Evolutionary conservation across 2,329 filamentous ascomycete species (phyloP).

Genomic region (Verticillium klebahnii): DNA sequence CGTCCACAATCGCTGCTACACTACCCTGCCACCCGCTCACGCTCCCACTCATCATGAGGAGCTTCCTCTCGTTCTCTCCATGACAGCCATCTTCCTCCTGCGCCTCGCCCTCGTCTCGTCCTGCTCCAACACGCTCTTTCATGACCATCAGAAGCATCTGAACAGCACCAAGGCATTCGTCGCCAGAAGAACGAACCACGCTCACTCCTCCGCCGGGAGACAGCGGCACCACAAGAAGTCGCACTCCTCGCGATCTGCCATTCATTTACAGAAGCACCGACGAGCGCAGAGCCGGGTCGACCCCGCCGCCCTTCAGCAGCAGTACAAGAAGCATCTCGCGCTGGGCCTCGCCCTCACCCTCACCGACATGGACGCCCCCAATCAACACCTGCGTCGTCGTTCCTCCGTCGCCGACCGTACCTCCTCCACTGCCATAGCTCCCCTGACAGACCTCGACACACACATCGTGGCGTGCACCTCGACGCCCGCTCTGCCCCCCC

Average conservation of each 20-base stretch:
- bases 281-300: conserved; percentile 17
- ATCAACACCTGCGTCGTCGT: conserved; percentile 34
- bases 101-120: conserved; percentile 42
- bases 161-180: conserved; percentile 36
- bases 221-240: conserved; percentile 32
- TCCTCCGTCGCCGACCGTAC: conserved; percentile 31
- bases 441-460: background rate
- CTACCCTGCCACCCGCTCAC: background rate
- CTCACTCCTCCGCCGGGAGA: conserved; percentile 27
- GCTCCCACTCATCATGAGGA: conserved; percentile 13
- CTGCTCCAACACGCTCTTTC: conserved; percentile 38
- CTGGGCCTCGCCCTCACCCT: conserved; percentile 15
- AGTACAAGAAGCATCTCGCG: background rate
- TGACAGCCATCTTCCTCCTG: conserved; percentile 41
- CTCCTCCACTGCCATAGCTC: conserved; percentile 2
- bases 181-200: conserved; percentile 33
- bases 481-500: conserved; percentile 4
- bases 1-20: background rate
- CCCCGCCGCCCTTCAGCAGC: background rate
- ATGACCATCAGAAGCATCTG: conserved; percentile 36
- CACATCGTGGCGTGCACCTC: conserved; percentile 11
- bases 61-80: conserved; percentile 26
- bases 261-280: conserved; percentile 31
- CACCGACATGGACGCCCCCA: conserved; percentile 26
- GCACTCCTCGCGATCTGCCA: conserved; percentile 24